Evolutionary conservation across 1,284 basidiomycete species (phyloP).

Genomic region (Fomitopsis palustris): DNA sequence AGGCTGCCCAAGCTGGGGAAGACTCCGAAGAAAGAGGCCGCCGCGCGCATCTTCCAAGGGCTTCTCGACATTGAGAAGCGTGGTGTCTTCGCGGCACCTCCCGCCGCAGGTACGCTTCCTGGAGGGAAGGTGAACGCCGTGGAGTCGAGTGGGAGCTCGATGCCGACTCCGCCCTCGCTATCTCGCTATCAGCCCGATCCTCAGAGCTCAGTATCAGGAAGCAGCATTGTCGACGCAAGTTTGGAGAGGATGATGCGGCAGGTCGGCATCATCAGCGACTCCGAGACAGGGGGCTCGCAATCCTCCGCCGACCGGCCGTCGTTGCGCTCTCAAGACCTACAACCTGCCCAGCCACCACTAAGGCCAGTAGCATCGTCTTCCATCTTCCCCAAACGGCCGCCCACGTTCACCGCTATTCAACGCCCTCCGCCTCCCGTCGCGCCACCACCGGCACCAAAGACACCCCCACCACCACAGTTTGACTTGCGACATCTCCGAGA

Average conservation of each 20-base stretch:
- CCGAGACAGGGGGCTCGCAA: background rate
- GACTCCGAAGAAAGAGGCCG: conserved; percentile 62
- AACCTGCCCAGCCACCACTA: conserved; percentile 4
- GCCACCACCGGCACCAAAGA: conserved; percentile 9
- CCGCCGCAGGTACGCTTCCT: conserved; percentile 7
- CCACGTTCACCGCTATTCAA: background rate
- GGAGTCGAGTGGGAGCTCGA: conserved; percentile 62
- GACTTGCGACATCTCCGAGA: conserved; percentile 25
- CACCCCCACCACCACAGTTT: conserved; percentile 24
- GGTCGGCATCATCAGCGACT: conserved; percentile 32
- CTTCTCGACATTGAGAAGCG: conserved; percentile 38
- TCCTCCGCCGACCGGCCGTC: background rate
- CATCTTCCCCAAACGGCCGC: conserved; percentile 7
- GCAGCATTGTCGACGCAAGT: conserved; percentile 29
- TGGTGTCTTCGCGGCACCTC: conserved; percentile 11
- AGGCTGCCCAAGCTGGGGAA: conserved; percentile 56
- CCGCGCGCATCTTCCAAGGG: conserved; percentile 60
- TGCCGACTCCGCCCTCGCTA: conserved; percentile 64
- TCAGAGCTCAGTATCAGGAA: conserved; percentile 39
- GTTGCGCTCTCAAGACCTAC: background rate
- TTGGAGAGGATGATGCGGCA: conserved; percentile 52
- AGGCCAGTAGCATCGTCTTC: conserved; percentile 11
- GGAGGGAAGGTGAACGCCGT: conserved; percentile 19
- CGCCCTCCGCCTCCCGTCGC: background rate
- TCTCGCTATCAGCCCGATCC: conserved; percentile 49